These are phyloP conservation scores for Lachnellula cervina DNA, from an alignment of 2,329 filamentous ascomycete genomes.

Conservation along the genomic window DNA sequence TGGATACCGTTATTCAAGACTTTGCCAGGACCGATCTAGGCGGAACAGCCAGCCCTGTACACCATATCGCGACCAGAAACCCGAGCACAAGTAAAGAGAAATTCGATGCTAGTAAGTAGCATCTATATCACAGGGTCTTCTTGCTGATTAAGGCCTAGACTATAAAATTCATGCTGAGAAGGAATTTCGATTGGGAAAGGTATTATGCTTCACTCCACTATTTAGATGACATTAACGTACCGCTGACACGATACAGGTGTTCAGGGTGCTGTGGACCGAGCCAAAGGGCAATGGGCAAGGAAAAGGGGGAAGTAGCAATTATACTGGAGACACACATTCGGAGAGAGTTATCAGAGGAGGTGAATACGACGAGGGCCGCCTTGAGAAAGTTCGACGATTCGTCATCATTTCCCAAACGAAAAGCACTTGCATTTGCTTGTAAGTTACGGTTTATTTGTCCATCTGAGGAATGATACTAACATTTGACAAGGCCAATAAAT, in stretches of 20 bases:
- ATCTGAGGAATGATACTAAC: background rate
- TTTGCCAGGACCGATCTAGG: background rate
- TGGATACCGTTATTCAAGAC: background rate
- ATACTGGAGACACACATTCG: background rate
- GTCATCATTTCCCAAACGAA: background rate
- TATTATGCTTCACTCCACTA: background rate
- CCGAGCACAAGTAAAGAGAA: background rate
- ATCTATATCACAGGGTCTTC: background rate
- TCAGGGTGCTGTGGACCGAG: constrained; percentile 8
- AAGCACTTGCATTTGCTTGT: constrained; percentile 18
- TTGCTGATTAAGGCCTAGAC: background rate
- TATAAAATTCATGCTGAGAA: constrained; percentile 6
- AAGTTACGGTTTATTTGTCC: background rate
- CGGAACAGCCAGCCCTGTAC: background rate
- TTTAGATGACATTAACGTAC: background rate
- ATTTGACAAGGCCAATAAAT: constrained; percentile 16
- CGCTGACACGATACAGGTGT: constrained; percentile 1
- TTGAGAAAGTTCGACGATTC: constrained; percentile 10
- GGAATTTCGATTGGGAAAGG: background rate
- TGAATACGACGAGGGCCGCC: background rate
- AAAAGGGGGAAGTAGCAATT: background rate
- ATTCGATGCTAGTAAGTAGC: constrained; percentile 7
- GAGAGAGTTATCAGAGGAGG: background rate
- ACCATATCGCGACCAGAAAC: background rate
- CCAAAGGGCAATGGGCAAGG: background rate